phyloP scores from a whole-genome alignment of 2,329 filamentous ascomycete species.

The Monosporascus ibericus region DNA sequence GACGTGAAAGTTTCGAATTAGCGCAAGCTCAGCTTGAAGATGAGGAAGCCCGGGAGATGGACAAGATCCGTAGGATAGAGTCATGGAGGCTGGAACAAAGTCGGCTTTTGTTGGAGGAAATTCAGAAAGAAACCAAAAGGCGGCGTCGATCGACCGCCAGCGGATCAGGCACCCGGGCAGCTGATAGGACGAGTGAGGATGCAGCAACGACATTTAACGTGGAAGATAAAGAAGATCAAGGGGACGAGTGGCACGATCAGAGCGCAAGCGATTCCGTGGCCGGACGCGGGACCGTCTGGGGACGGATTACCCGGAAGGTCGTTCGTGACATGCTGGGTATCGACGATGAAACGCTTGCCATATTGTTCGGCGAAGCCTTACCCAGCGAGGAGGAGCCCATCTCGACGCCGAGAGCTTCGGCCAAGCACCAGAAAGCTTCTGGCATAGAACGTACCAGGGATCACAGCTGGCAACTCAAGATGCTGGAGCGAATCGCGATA shows the following conservation, averaged over 20 bases:
- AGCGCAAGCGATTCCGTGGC: conserved; percentile 32
- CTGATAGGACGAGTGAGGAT: conserved; percentile 27
- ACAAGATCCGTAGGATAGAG: conserved; percentile 80
- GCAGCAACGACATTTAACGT: conserved; percentile 20
- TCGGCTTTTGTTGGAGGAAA: conserved; percentile 75
- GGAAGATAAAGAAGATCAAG: conserved; percentile 28
- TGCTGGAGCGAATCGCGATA: conserved; percentile 77
- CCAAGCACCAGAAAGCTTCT: conserved; percentile 17
- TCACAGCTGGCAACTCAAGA: conserved; percentile 64
- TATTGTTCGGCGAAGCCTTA: conserved; percentile 79
- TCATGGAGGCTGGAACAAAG: conserved; percentile 91
- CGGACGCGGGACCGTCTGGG: conserved; percentile 66
- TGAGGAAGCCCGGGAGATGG: conserved; percentile 55
- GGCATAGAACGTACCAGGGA: conserved; percentile 29
- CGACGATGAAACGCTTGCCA: conserved; percentile 75
- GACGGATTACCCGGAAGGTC: conserved; percentile 75
- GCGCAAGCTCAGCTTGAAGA: conserved; percentile 46
- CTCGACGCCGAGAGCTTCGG: conserved; percentile 40
- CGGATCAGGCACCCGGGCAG: conserved; percentile 8
- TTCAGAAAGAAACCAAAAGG: conserved; percentile 73
- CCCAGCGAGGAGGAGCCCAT: conserved; percentile 45
- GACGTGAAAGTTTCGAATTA: conserved; percentile 47
- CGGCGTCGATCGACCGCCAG: conserved; percentile 44
- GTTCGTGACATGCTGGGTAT: conserved; percentile 88
- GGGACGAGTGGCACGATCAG: conserved; percentile 48